Base-by-base conservation (phyloP, 768 basidiomycete species). In the Cystobasidium ongulense region DNA sequence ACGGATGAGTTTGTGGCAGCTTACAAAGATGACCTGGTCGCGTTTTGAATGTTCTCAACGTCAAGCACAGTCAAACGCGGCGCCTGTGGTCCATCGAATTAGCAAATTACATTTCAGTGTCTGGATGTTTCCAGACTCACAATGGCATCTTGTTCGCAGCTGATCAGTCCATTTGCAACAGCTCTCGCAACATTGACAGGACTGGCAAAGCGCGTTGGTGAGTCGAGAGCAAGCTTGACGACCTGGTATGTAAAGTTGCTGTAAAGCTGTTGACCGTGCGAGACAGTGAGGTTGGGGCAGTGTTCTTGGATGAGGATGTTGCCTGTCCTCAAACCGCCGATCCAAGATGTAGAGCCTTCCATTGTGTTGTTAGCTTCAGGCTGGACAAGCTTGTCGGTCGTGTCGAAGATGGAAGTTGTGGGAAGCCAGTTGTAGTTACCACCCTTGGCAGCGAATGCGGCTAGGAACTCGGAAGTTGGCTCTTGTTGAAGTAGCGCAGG, bases 351-450 rank as follows among this genome's bases (percentile, higher is more conserved):
- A 21, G 68, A 71, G 11, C 68, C 68, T 33, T 36, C 68, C 50
- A 71, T 29, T 25, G 68, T 57, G 35, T 33, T 54, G 25, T 71
- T 54, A 17, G 59, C 52, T 54, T 71, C 53, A 15, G 71, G 71
- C 52, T 63, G 57, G 25, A 72, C 50, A 27, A 72, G 39, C 29
- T 72, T 61, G 59, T 72, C 71, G 59, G 7, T 63, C 17, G 23
- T 39, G n/a, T 53, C 57, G 38, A 43, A 63, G 35, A 72, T 72
- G 18, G 31, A 36, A 15, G 71, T 72, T 11, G 71, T 72, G 18
- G 71, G 71, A 29, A 67, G 27, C 71, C 71, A 72, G 29, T 63
- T 63, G 25, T 72, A 63, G 36, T 72, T 63, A 25, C 71, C 71
- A 27, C 71, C 71, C 27, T 63, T 63, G 13, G 35, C 36, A 3